Evolutionary conservation across 495 filamentous ascomycete species (phyloP).

Genomic region (Penicillium arizonense): DNA sequence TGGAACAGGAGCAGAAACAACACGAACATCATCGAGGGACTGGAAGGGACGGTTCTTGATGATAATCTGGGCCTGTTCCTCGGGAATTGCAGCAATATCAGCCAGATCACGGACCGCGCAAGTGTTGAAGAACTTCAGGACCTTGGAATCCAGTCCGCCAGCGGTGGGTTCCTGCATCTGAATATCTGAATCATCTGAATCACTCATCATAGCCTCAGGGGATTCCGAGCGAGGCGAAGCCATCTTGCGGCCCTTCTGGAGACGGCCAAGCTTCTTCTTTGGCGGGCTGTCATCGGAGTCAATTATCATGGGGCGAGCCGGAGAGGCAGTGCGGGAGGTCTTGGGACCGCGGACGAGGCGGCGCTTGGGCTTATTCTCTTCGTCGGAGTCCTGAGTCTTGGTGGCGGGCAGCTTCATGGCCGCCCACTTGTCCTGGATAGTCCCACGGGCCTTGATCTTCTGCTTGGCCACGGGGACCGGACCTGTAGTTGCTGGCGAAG

Average conservation of each 20-base stretch:
- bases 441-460: slow-evolving; percentile 56
- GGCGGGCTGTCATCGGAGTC: slow-evolving; percentile 27
- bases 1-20: slow-evolving; percentile 49
- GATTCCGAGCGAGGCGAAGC: slow-evolving; percentile 45
- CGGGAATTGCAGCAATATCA: slow-evolving; percentile 71
- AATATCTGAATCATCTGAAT: slow-evolving; percentile 59
- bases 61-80: slow-evolving; percentile 63
- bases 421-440: slow-evolving; percentile 63
- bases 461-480: slow-evolving; percentile 44
- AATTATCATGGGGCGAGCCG: slow-evolving; percentile 16
- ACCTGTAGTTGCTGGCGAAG: slow-evolving; percentile 10
- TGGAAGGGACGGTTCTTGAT: slow-evolving; percentile 67
- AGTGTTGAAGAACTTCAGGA: slow-evolving; percentile 81
- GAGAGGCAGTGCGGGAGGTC: slow-evolving; percentile 14
- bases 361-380: slow-evolving; percentile 35
- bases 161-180: slow-evolving; percentile 37
- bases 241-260: slow-evolving; percentile 58
- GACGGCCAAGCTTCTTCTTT: slow-evolving; percentile 45
- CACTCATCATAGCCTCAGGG: slow-evolving; percentile 34
- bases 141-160: slow-evolving; percentile 50
- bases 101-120: slow-evolving; percentile 69
- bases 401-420: slow-evolving; percentile 36
- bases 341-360: slow-evolving; percentile 43
- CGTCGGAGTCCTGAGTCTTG: slow-evolving; percentile 12
- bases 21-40: slow-evolving; percentile 59